phyloP scores from a whole-genome alignment of 2,329 filamentous ascomycete genomes.

The Pseudogymnoascus sp. region DNA sequence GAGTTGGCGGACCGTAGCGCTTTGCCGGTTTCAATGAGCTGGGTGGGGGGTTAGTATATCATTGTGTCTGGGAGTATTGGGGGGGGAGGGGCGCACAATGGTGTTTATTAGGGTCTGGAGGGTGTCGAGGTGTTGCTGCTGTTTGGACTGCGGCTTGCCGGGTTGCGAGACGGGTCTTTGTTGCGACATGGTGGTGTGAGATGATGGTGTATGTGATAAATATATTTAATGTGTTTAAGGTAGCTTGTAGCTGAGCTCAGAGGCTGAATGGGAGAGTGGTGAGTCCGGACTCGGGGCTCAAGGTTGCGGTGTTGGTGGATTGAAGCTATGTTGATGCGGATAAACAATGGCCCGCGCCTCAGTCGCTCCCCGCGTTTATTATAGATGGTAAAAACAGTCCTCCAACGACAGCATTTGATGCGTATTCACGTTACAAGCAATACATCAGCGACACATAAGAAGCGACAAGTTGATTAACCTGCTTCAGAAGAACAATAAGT shows the following conservation, averaged over 20 bases:
- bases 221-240: neutral
- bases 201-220: neutral
- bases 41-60: constrained; percentile 11
- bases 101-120: constrained; percentile 49
- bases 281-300: neutral
- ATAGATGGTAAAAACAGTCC: neutral
- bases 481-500: neutral
- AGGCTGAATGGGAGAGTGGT: neutral
- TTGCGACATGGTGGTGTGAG: neutral
- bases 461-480: neutral
- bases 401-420: neutral
- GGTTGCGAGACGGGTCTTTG: neutral
- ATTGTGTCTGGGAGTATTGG: too few relatives aligned
- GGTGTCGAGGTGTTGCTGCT: constrained; percentile 27
- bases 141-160: neutral
- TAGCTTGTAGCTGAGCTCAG: neutral
- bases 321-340: neutral
- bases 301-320: neutral
- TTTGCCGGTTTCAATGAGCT: constrained; percentile 55
- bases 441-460: neutral
- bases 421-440: neutral
- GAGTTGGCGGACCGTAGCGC: constrained; percentile 43
- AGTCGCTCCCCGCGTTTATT: neutral
- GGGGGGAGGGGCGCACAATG: constrained; percentile 34
- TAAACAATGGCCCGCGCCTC: neutral